Evolutionary conservation across 202 grass and related monocot genomes (phyloP).

Genomic region (Brachypodium distachyon): DNA sequence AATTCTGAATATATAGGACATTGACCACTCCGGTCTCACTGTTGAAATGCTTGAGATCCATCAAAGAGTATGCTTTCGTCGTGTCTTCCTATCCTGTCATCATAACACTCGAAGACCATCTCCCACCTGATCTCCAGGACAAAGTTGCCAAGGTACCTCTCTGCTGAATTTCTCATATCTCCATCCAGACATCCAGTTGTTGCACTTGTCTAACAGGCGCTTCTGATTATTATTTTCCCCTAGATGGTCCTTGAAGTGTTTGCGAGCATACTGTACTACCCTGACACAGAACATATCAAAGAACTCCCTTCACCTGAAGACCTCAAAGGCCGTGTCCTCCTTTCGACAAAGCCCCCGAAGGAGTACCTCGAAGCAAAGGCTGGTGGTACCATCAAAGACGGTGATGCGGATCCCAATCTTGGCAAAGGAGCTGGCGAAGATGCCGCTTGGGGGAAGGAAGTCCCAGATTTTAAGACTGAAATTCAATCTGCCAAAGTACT

Average conservation of each 20-base stretch:
- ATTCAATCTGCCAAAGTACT: slow-evolving; percentile 41
- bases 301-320: slow-evolving; percentile 78
- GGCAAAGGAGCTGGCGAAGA: slow-evolving; percentile 49
- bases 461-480: slow-evolving; percentile 62
- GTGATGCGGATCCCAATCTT: slow-evolving; percentile 15
- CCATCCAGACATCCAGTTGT: not conserved
- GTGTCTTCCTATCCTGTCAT: slow-evolving; percentile 91
- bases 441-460: slow-evolving; percentile 69
- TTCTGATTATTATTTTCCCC: not conserved
- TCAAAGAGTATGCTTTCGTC: slow-evolving; percentile 81
- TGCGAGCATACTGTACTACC: slow-evolving; percentile 61
- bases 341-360: slow-evolving; percentile 91
- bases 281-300: slow-evolving; percentile 40
- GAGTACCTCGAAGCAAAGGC: slow-evolving; percentile 78
- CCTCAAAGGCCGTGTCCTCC: slow-evolving; percentile 59
- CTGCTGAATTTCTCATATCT: not conserved
- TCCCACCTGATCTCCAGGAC: slow-evolving; percentile 71
- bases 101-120: slow-evolving; percentile 92
- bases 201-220: not conserved
- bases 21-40: slow-evolving; percentile 83
- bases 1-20: slow-evolving; percentile 54
- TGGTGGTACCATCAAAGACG: slow-evolving; percentile 38
- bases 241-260: slow-evolving; percentile 83
- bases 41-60: slow-evolving; percentile 73
- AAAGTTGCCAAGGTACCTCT: slow-evolving; percentile 77